Evolutionary conservation across 164 flowering plant species (phyloP), one percentile per base, ranked within the genome.

Genomic region (Tetrastigma voinierianum): DNA sequence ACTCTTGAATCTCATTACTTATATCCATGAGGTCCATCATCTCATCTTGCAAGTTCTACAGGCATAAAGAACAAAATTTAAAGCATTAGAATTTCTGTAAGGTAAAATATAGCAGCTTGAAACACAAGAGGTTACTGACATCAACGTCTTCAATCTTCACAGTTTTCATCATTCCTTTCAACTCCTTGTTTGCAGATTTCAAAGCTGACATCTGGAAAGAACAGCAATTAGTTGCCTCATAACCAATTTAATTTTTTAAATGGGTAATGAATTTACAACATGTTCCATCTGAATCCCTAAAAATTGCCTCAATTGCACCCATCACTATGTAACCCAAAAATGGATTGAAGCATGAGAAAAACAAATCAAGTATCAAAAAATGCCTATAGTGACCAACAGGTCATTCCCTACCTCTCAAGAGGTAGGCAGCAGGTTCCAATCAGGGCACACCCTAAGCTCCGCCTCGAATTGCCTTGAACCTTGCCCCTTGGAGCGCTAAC

Each of bases 1-100:
- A 82, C 76, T 95, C 99, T 87, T 92, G 97, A 70, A 95, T 92
- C 76, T 95, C 97, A 70, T 62, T 79, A 64, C 97, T 95, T 65
- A 88, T 87, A 74, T 92, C 97, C 99, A 95, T 90, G 75, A n/a
- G n/a, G n/a, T n/a, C n/a, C n/a, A 90, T 83, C 99, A 95, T 95
- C 79, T 95, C 97, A 80, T 95, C 99, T 95, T 95, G 99, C 84
- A 95, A n/a, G 68, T 75, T 92, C 99, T 94, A 55, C 62, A 79
- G 7, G 51, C 19, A 25, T 62, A n/a, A 71, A 43, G 11, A 67
- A 52, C 13, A 25, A 59, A 2, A n/a, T 2, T 7, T 18, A 61
- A 56, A 66, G 57, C 65, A 68, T 46, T 20, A 49, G 20, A 56
- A 52, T 64, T 13, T 57, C 0, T 51, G 2, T 9, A 32, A 46